These are phyloP conservation scores for Pezizomycotina sp. DNA, from an alignment of 2,329 filamentous ascomycete genomes.

Conservation along the genomic window DNA sequence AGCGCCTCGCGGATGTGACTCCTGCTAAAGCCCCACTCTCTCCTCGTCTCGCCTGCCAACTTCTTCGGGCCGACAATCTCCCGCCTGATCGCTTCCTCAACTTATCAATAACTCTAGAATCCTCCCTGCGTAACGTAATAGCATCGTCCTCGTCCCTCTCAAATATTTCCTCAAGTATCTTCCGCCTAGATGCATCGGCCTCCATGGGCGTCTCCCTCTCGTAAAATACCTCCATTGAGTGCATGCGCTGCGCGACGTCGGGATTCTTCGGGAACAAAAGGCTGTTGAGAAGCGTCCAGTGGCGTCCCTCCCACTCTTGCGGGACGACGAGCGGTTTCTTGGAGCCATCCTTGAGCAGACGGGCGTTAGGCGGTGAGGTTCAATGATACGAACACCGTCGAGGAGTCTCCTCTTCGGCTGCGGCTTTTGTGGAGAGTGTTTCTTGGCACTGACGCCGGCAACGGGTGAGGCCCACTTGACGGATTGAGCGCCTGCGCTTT, in stretches of 20 bases:
- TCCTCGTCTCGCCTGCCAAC: conserved; percentile 12
- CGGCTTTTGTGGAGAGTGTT: too few species aligned
- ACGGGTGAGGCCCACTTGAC: too few species aligned
- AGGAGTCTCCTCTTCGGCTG: conserved; percentile 13
- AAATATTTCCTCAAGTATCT: conserved; percentile 7
- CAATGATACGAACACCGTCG: conserved; percentile 16
- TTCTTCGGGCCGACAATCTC: conserved; percentile 13
- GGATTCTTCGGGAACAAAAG: conserved; percentile 8
- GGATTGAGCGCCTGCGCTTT: too few species aligned
- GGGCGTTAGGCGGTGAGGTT: conserved; percentile 12
- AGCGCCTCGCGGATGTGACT: conserved; percentile 16
- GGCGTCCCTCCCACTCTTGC: conserved; percentile 10
- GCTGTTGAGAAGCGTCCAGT: conserved; percentile 12
- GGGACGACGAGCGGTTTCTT: conserved; percentile 13
- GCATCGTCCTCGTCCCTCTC: conserved; percentile 6
- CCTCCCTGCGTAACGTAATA: conserved; percentile 10
- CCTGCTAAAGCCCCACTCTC: conserved; percentile 17
- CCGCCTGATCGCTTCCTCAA: conserved; percentile 15
- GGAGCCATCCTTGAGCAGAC: conserved; percentile 7
- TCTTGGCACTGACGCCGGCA: too few species aligned
- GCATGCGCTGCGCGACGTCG: conserved; percentile 5
- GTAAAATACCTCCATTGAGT: conserved; percentile 9
- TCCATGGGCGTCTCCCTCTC: conserved; percentile 10
- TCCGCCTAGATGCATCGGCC: conserved; percentile 11
- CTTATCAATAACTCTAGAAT: conserved; percentile 10